These are phyloP conservation scores for Sporothrix globosa DNA, from an alignment of 2,329 filamentous ascomycete genomes.

Conservation along the genomic window DNA sequence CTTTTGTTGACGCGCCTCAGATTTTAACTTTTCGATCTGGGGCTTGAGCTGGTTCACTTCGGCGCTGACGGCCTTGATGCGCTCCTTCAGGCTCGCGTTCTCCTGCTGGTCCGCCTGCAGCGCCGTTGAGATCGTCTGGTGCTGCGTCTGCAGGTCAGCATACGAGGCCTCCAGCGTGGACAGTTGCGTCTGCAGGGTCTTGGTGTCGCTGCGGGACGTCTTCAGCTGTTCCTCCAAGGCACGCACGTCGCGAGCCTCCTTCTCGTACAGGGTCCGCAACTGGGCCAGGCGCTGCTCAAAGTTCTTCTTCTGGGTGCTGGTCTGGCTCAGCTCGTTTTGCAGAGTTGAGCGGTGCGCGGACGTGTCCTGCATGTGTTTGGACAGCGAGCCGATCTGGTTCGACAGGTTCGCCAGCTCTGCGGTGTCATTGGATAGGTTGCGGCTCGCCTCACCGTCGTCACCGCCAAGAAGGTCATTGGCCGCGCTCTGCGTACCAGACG, in stretches of 20 bases:
- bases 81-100: conserved; percentile 82
- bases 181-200: conserved; percentile 81
- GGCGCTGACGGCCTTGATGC: conserved; percentile 78
- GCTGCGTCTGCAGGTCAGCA: conserved; percentile 80
- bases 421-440: conserved; percentile 84
- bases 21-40: conserved; percentile 89
- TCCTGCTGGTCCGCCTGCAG: conserved; percentile 88
- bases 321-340: conserved; percentile 80
- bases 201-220: conserved; percentile 75
- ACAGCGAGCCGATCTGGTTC: conserved; percentile 88
- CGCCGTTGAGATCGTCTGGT: conserved; percentile 72
- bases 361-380: conserved; percentile 92
- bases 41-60: conserved; percentile 85
- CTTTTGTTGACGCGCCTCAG: conserved; percentile 91
- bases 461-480: conserved; percentile 84
- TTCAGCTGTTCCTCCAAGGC: conserved; percentile 81
- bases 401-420: conserved; percentile 93
- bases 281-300: conserved; percentile 88
- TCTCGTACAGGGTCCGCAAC: conserved; percentile 85
- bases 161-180: conserved; percentile 79
- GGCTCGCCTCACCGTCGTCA: conserved; percentile 86
- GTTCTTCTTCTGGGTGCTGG: conserved; percentile 84
- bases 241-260: conserved; percentile 86
- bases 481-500: background rate
- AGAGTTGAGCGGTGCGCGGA: conserved; percentile 77